phyloP scores from a whole-genome alignment of 129 eudicot species.

The Lactuca sativa region DNA sequence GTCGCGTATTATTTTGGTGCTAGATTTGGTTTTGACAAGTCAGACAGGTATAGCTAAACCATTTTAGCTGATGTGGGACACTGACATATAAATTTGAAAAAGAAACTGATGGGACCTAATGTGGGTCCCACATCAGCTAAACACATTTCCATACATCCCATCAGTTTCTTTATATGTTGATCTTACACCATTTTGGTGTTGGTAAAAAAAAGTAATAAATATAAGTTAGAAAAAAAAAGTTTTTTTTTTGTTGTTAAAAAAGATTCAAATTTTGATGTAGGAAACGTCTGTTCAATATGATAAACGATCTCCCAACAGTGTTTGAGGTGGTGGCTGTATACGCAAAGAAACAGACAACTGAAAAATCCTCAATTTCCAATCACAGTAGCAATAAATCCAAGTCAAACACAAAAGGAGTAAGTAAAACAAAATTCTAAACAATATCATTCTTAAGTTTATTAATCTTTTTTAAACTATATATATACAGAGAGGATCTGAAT shows the following conservation, averaged over 20 bases:
- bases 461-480: background rate
- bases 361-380: constrained; percentile 62
- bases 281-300: constrained; percentile 78
- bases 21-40: constrained; percentile 86
- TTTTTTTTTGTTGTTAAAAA: no score
- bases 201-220: no score
- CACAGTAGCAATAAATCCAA: constrained; percentile 69
- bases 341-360: constrained; percentile 61
- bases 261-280: constrained; percentile 44
- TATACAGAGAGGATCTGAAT: constrained; percentile 46
- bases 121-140: no score
- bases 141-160: no score
- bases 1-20: constrained; percentile 93
- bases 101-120: no score
- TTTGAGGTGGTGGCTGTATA: constrained; percentile 73
- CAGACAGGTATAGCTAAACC: constrained; percentile 70
- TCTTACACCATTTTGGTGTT: no score
- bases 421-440: constrained; percentile 34
- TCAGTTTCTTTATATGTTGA: no score
- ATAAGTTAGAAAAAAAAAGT: no score
- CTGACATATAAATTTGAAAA: no score
- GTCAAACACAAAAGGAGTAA: constrained; percentile 81
- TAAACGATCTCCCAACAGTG: constrained; percentile 82
- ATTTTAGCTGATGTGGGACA: no score
- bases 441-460: background rate